Conservation (phyloP, 805 yeast genomes). For the Candida bentonensis region DNA sequence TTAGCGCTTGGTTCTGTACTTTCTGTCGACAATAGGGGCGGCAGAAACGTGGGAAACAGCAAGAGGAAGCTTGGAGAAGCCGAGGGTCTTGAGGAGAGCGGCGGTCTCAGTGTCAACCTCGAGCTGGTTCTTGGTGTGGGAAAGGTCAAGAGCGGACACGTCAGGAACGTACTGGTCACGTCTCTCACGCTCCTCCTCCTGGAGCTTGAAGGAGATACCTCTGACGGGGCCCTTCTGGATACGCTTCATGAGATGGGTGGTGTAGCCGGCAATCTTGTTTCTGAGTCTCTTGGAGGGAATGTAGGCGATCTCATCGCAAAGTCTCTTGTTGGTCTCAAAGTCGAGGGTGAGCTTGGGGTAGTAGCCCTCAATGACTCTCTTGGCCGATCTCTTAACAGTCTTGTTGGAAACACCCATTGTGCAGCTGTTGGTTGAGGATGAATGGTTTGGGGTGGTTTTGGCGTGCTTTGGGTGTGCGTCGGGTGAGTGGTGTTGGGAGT, state of each 20-base stretch:
- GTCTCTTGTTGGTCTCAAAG: conserved; percentile 99
- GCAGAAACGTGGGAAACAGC: neutral
- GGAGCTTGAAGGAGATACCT: conserved; percentile 99
- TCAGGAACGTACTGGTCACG: conserved; percentile 99
- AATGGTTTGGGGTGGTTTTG: conserved; percentile 3
- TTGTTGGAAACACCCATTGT: conserved; percentile 97
- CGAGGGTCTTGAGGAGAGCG: conserved; percentile 85
- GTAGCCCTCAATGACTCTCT: conserved; percentile 98
- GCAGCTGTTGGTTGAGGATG: conserved; percentile 1
- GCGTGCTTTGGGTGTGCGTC: conserved; percentile 2
- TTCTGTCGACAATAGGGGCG: neutral
- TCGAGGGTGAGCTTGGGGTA: conserved; percentile 99
- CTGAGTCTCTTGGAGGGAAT: conserved; percentile 99
- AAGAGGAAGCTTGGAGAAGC: conserved; percentile 25
- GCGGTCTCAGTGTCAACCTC: conserved; percentile 96
- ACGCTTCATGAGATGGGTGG: conserved; percentile 99
- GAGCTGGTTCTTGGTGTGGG: conserved; percentile 90
- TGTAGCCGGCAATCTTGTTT: conserved; percentile 99
- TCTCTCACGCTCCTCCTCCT: conserved; percentile 99
- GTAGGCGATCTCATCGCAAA: conserved; percentile 95
- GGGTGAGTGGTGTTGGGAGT: neutral
- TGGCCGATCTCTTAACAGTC: conserved; percentile 99
- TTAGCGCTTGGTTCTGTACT: conserved; percentile 1
- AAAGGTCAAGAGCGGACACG: conserved; percentile 97
- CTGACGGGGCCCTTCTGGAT: conserved; percentile 99